These are phyloP conservation scores for Neurospora sp. DNA, from an alignment of 495 filamentous ascomycete genomes.

Conservation along the genomic window DNA sequence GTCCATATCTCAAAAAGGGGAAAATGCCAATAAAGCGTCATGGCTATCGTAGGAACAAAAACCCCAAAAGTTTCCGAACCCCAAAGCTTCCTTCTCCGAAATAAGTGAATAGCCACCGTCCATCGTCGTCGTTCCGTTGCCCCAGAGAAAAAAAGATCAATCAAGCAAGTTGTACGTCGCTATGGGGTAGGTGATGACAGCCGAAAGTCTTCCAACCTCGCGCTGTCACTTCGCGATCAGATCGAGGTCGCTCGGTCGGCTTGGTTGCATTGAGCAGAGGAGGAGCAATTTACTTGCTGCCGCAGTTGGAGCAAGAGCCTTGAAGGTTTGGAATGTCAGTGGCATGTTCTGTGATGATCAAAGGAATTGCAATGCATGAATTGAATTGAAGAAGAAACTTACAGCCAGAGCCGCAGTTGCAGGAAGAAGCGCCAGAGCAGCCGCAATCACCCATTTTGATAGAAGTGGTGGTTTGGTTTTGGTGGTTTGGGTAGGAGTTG, in stretches of 20 bases:
- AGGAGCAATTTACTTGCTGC: constrained; percentile 16
- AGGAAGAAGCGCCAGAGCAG: constrained; percentile 34
- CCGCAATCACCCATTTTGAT: constrained; percentile 37
- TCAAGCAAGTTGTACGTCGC: neutral
- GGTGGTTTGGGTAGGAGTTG: constrained; percentile 4
- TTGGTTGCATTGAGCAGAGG: too few relatives aligned
- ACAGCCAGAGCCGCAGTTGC: constrained; percentile 33
- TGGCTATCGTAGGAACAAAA: neutral
- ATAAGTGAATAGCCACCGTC: neutral
- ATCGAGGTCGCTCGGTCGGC: neutral
- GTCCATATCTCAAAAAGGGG: neutral
- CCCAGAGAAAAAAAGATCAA: neutral
- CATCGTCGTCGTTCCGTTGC: neutral
- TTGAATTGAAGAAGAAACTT: constrained; percentile 10
- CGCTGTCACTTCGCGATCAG: neutral
- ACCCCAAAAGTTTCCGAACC: neutral
- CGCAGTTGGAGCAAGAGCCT: constrained; percentile 34
- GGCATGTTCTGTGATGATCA: neutral
- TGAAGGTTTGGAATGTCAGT: neutral
- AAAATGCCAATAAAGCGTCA: neutral
- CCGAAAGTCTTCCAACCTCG: neutral
- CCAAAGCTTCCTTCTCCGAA: neutral
- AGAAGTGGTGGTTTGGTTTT: constrained; percentile 11
- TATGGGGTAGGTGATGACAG: neutral
- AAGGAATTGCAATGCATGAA: neutral